Evolutionary conservation across 2,329 filamentous ascomycete genomes (phyloP), one percentile per base, ranked within the genome.

Genomic region (Gremmenia infestans): DNA sequence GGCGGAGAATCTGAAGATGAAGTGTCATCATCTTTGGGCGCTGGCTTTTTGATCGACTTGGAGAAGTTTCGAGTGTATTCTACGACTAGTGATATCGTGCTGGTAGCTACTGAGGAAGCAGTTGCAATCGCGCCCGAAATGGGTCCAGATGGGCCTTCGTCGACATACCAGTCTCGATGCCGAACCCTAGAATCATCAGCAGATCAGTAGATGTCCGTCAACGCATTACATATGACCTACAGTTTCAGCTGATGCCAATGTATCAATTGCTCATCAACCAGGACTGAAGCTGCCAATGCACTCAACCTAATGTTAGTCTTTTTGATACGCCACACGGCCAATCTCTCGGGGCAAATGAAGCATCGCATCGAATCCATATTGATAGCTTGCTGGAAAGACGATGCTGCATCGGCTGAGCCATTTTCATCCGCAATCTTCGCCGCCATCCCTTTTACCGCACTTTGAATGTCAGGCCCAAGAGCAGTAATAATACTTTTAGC

Each of bases 401-500:
- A 22, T 71, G 72, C 86, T 0, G 86, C 86, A 55, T 89, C 89
- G 43, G 78, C 73, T 1, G 86, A 86, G 1, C 87, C 87, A 1
- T 87, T 76, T 55, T 85, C 81, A 8, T 71, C 67, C 32, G 76
- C 80, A 42, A 90, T 89, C 36, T 76, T 76, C 40, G 78, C 73
- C 0, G 85, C 81, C 48, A 91, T 81, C 53, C 78, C 73, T 51
- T 77, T 72, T 0, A 81, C 85, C 2, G 81, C 85, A 14, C 70
- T 65, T 48, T 76, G 75, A 0, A 85, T 83, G 56, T 87, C 78
- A 0, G 83, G 78, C 0, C 78, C 82, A 1, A 90, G 72, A 56
- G 84, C 86, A 61, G 82, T 82, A 66, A 78, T 79, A 68, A 91
- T 91, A 0, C 85, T 86, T 14, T 87, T 80, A 0, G 83, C 83